Percentiles rank a stretch among this genome's conserved stretches.
Evolutionary conservation across 1,284 basidiomycete species (phyloP).

Genomic region (Rhodofomes roseus): DNA sequence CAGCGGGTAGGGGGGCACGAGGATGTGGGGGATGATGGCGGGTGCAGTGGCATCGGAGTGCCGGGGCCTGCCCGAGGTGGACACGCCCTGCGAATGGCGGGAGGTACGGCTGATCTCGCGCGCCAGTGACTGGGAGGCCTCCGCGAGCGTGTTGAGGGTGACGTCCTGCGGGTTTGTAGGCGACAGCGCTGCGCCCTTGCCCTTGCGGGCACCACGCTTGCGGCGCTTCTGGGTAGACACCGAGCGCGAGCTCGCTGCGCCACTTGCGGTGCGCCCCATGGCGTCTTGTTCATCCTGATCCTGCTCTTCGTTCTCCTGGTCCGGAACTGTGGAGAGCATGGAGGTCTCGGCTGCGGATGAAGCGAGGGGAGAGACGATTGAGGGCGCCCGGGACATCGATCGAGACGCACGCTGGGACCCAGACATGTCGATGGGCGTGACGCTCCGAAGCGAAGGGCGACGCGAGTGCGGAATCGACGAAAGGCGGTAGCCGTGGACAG

Average conservation of each 20-base stretch:
- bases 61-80: slow-evolving; percentile 2
- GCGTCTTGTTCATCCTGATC: slow-evolving; percentile 33
- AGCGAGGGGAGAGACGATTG: slow-evolving; percentile 54
- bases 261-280: slow-evolving; percentile 28
- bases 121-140: slow-evolving; percentile 78
- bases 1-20: slow-evolving; percentile 11
- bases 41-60: slow-evolving; percentile 4
- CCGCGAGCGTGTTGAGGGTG: slow-evolving; percentile 68
- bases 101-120: slow-evolving; percentile 72
- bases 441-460: slow-evolving; percentile 61
- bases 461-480: slow-evolving; percentile 62
- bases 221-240: slow-evolving; percentile 70
- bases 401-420: slow-evolving; percentile 47
- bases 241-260: slow-evolving; percentile 40
- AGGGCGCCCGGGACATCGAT: slow-evolving; percentile 57
- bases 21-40: slow-evolving; percentile 11
- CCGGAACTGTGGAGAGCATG: slow-evolving; percentile 23
- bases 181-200: slow-evolving; percentile 43
- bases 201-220: slow-evolving; percentile 76
- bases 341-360: slow-evolving; percentile 12
- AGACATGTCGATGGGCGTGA: slow-evolving; percentile 39
- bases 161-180: slow-evolving; percentile 33
- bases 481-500: slow-evolving; percentile 58
- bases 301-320: slow-evolving; percentile 48
- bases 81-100: slow-evolving; percentile 15